Percentiles rank a stretch among this genome's conserved stretches.
Evolutionary conservation across 2,329 filamentous ascomycete genomes (phyloP).

Genomic region (Phaeosphaeria sp.): DNA sequence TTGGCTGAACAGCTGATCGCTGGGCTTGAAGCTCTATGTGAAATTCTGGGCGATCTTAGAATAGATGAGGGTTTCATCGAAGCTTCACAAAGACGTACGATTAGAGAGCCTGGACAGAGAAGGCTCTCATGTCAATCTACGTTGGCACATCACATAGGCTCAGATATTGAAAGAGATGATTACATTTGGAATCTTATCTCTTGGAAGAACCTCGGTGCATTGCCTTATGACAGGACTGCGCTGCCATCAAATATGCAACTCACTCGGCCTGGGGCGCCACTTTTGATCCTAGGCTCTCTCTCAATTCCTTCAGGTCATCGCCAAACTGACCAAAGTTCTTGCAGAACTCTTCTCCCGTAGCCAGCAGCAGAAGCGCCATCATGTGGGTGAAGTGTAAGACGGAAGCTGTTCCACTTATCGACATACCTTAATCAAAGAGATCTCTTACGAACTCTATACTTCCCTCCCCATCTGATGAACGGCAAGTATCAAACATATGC

Average conservation of each 20-base stretch:
- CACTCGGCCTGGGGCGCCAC: background rate
- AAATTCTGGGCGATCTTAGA: no score
- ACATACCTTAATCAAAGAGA: background rate
- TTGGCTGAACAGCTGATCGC: no score
- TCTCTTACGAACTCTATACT: background rate
- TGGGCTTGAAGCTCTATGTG: no score
- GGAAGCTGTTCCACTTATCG: background rate
- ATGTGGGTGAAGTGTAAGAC: background rate
- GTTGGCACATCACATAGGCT: no score
- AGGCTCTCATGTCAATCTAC: no score
- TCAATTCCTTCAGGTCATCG: background rate
- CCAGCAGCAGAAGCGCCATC: background rate
- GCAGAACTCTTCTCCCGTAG: background rate
- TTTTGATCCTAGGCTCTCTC: background rate
- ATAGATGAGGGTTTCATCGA: no score
- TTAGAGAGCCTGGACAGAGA: no score
- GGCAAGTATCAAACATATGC: background rate
- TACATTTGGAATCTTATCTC: no score
- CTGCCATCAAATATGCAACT: background rate
- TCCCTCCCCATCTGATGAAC: background rate
- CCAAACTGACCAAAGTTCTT: background rate
- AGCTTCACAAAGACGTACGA: no score
- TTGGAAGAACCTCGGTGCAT: no score
- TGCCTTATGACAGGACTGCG: no score
- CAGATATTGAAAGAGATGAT: no score